A percentile compares a stretch with the other conserved stretches of the same genome.
Evolutionary conservation across 75 land plant genomes (phyloP).

Genomic region (Ceratopteris richardii): DNA sequence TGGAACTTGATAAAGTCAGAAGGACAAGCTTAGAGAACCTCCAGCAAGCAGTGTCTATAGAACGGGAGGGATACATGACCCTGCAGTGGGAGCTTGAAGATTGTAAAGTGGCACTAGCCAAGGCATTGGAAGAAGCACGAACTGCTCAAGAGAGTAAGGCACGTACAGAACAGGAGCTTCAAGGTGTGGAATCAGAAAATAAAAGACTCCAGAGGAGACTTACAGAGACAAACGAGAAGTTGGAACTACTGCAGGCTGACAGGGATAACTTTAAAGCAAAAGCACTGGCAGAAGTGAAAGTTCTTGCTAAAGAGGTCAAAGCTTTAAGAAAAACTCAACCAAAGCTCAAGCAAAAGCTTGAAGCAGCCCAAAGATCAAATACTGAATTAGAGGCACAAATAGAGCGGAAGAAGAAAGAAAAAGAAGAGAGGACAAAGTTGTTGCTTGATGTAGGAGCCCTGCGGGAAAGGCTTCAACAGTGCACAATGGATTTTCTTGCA

Average conservation of each 20-base stretch:
- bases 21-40: constrained; percentile 59
- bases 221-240: too few relatives aligned
- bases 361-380: constrained; percentile 47
- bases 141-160: constrained; percentile 21
- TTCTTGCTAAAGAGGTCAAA: constrained; percentile 80
- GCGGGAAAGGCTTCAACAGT: too few relatives aligned
- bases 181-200: too few relatives aligned
- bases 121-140: constrained; percentile 15
- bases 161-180: constrained; percentile 35
- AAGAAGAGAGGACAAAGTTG: too few relatives aligned
- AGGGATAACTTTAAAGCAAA: constrained; percentile 59
- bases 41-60: constrained; percentile 67
- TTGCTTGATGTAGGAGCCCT: too few relatives aligned
- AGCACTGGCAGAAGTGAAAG: too few relatives aligned
- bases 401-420: too few relatives aligned
- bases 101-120: constrained; percentile 17
- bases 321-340: constrained; percentile 65
- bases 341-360: constrained; percentile 61
- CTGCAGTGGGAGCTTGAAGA: constrained; percentile 98
- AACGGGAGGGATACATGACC: constrained; percentile 72
- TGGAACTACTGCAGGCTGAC: constrained; percentile 36
- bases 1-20: constrained; percentile 58
- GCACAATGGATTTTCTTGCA: constrained; percentile 59
- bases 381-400: constrained; percentile 77
- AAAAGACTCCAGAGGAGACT: too few relatives aligned